A percentile compares a stretch with the other conserved stretches of the same genome.
These are phyloP conservation scores for Verticillium zaregamsianum DNA, from an alignment of 2,329 filamentous ascomycete species.

Conservation along the genomic window DNA sequence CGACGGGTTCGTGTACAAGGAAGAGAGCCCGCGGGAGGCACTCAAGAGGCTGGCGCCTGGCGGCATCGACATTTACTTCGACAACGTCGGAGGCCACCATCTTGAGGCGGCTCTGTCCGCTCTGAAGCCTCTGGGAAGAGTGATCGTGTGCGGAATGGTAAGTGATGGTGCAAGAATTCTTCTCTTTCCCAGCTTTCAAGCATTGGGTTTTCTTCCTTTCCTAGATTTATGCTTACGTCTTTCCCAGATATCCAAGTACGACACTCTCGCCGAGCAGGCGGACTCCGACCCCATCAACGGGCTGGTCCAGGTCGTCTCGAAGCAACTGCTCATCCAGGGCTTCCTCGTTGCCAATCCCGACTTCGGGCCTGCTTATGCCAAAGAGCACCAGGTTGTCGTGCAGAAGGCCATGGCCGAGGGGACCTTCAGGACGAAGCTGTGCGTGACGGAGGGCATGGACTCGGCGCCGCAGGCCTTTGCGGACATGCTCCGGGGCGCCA, in stretches of 20 bases:
- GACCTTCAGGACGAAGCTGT: conserved; percentile 65
- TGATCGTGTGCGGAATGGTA: conserved; percentile 50
- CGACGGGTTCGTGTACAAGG: conserved; percentile 83
- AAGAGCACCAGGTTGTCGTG: conserved; percentile 73
- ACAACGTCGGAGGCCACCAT: conserved; percentile 51
- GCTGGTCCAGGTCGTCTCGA: background rate
- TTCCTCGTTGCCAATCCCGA: conserved; percentile 63
- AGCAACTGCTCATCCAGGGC: conserved; percentile 41
- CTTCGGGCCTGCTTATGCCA: conserved; percentile 59
- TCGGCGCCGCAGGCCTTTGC: conserved; percentile 69
- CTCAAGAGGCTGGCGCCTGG: conserved; percentile 67
- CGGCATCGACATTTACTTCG: conserved; percentile 67
- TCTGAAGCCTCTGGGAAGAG: conserved; percentile 60
- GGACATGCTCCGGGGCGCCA: conserved; percentile 71
- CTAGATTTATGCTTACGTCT: background rate
- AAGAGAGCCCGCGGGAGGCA: conserved; percentile 64
- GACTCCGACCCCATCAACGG: background rate
- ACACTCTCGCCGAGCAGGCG: conserved; percentile 28
- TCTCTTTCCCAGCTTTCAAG: too few species aligned
- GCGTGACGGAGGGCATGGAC: conserved; percentile 72
- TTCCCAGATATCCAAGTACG: conserved; percentile 68
- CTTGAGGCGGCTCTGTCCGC: conserved; percentile 39
- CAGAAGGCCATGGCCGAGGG: conserved; percentile 74
- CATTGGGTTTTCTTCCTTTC: background rate
- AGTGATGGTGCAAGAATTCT: background rate